A percentile compares a stretch with the other conserved stretches of the same genome.
These are phyloP conservation scores for Chytriomyces sp. DNA, from an alignment of 192 early-diverging fungal genomes.

Conservation along the genomic window DNA sequence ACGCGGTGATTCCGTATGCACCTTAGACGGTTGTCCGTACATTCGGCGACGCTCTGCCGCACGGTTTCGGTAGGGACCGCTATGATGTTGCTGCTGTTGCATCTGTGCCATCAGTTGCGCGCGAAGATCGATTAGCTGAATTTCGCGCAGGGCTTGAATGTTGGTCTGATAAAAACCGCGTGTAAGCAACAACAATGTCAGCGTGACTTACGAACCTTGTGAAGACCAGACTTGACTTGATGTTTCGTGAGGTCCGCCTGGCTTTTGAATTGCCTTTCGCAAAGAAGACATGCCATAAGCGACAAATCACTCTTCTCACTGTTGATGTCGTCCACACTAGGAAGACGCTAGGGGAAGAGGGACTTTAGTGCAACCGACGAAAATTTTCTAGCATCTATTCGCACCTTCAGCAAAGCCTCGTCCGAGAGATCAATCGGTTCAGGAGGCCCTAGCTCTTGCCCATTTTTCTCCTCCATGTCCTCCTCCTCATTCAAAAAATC, in stretches of 20 bases:
- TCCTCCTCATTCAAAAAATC: background rate
- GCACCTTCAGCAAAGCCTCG: slow-evolving; percentile 31
- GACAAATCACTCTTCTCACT: slow-evolving; percentile 39
- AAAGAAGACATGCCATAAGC: slow-evolving; percentile 59
- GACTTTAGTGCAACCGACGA: background rate
- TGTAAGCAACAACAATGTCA: background rate
- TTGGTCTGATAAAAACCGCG: slow-evolving; percentile 24
- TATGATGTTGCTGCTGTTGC: slow-evolving; percentile 2
- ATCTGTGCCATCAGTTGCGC: background rate
- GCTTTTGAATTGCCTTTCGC: slow-evolving; percentile 61
- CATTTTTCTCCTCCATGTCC: background rate
- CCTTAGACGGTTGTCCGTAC: slow-evolving; percentile 56
- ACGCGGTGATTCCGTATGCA: background rate
- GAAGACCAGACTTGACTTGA: slow-evolving; percentile 57
- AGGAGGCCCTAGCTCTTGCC: background rate
- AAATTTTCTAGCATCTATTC: no score
- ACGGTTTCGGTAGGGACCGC: slow-evolving; percentile 55
- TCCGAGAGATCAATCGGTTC: slow-evolving; percentile 30
- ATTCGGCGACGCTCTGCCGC: slow-evolving; percentile 66
- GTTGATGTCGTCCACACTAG: slow-evolving; percentile 39
- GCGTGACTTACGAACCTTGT: slow-evolving; percentile 49
- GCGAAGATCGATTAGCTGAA: slow-evolving; percentile 17
- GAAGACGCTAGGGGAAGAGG: slow-evolving; percentile 23
- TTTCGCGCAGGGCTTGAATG: slow-evolving; percentile 26
- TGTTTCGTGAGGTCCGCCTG: slow-evolving; percentile 55